These are phyloP conservation scores for Carnegiea gigantea DNA, from an alignment of 179 eudicot genomes.

Conservation along the genomic window DNA sequence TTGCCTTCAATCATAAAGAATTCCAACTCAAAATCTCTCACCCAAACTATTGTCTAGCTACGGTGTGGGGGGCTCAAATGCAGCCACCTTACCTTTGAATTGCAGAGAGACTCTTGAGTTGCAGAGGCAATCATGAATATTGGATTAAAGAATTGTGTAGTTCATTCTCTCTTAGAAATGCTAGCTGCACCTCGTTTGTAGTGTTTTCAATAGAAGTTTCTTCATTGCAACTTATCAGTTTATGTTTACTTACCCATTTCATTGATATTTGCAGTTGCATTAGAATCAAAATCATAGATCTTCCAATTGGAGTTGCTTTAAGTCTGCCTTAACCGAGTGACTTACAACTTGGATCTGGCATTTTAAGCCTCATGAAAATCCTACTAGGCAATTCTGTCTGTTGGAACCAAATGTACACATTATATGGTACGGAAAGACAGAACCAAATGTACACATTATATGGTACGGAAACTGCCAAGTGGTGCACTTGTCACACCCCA, in stretches of 20 bases:
- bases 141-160: not conserved
- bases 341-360: not conserved
- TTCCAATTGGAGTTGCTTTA: not conserved
- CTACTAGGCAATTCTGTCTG: not conserved
- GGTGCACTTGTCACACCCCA: not conserved
- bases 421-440: not conserved
- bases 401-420: not conserved
- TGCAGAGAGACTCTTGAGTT: not conserved
- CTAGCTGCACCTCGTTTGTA: not conserved
- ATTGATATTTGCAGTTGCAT: not conserved
- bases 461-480: not conserved
- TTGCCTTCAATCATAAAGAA: not conserved
- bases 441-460: not conserved
- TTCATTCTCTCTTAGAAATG: not conserved
- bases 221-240: not conserved
- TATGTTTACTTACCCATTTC: not conserved
- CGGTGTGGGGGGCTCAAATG: not conserved
- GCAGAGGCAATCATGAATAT: not conserved
- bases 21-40: not conserved
- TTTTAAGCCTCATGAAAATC: not conserved
- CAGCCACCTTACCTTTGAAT: not conserved
- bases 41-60: not conserved
- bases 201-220: conserved; percentile 6
- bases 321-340: not conserved
- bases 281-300: not conserved